Conservation (phyloP, 2,329 filamentous ascomycete species). For the Xylariaceae sp. region DNA sequence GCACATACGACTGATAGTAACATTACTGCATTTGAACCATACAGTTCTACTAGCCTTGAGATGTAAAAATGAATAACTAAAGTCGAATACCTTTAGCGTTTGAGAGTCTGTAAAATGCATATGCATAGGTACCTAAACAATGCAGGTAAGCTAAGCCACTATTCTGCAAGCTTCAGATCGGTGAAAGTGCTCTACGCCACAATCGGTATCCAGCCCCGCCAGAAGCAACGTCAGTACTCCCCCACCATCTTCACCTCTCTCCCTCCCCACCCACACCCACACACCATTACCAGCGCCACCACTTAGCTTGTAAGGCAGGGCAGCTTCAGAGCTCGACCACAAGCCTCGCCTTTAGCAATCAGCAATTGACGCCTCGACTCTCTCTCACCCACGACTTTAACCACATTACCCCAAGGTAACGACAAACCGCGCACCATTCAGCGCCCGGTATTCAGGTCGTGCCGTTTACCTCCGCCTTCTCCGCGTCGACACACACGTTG, state of each 20-base stretch:
- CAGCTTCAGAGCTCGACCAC: constrained; percentile 12
- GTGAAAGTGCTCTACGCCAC: constrained; percentile 11
- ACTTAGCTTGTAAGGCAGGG: neutral
- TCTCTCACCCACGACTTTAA: neutral
- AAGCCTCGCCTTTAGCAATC: neutral
- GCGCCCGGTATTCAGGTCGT: constrained; percentile 5
- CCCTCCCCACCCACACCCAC: too few species aligned
- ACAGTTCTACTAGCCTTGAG: too few species aligned
- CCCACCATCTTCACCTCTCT: constrained; percentile 17
- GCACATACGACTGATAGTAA: too few species aligned
- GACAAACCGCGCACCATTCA: neutral
- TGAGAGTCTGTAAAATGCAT: too few species aligned
- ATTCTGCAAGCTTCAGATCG: too few species aligned
- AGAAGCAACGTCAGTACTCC: constrained; percentile 26
- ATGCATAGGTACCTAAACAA: too few species aligned
- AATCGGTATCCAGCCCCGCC: constrained; percentile 5
- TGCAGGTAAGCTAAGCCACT: too few species aligned
- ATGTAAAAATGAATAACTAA: too few species aligned
- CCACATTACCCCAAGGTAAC: neutral
- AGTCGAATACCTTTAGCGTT: too few species aligned
- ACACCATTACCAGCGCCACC: constrained; percentile 13
- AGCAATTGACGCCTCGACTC: constrained; percentile 1
- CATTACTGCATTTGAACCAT: too few species aligned
- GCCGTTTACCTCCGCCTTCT: constrained; percentile 11
- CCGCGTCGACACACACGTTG: constrained; percentile 20